Percentiles rank a stretch among this genome's conserved stretches.
These are phyloP conservation scores for Hypsizygus marmoreus DNA, from an alignment of 768 basidiomycete species.

Conservation along the genomic window DNA sequence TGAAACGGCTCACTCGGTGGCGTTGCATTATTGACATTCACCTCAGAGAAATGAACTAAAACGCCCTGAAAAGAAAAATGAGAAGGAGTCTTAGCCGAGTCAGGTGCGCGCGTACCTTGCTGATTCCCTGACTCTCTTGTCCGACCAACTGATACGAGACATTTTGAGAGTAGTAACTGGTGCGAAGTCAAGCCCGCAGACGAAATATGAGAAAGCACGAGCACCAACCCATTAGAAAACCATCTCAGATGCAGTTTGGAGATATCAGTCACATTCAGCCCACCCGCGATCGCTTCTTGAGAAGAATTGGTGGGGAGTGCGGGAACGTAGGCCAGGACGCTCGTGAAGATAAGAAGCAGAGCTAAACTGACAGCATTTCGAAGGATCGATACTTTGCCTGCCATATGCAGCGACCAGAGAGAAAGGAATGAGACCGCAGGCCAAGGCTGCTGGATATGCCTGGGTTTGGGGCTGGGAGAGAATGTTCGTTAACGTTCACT, in stretches of 20 bases:
- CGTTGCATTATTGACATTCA: conserved; percentile 43
- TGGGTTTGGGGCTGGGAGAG: too few relatives aligned
- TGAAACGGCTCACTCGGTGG: conserved; percentile 44
- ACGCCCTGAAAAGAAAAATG: conserved; percentile 57
- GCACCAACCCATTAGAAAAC: conserved; percentile 52
- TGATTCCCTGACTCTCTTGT: conserved; percentile 48
- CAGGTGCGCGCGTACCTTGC: conserved; percentile 43
- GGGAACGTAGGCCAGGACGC: conserved; percentile 60
- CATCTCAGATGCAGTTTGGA: conserved; percentile 64
- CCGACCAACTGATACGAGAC: conserved; percentile 66
- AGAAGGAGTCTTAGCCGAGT: neutral
- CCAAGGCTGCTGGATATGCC: neutral
- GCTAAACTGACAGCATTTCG: conserved; percentile 13
- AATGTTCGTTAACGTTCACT: neutral
- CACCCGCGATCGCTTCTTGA: conserved; percentile 37
- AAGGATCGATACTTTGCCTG: neutral
- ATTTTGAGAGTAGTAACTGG: conserved; percentile 51
- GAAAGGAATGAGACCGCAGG: neutral
- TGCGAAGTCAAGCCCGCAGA: conserved; percentile 6
- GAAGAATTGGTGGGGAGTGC: conserved; percentile 74
- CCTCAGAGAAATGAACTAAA: conserved; percentile 82
- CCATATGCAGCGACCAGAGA: conserved; percentile 6
- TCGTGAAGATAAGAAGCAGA: conserved; percentile 14
- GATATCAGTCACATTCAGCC: conserved; percentile 54
- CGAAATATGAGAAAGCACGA: neutral